Conservation (phyloP, 2,329 filamentous ascomycete genomes). For the Colletotrichum sublineola region DNA sequence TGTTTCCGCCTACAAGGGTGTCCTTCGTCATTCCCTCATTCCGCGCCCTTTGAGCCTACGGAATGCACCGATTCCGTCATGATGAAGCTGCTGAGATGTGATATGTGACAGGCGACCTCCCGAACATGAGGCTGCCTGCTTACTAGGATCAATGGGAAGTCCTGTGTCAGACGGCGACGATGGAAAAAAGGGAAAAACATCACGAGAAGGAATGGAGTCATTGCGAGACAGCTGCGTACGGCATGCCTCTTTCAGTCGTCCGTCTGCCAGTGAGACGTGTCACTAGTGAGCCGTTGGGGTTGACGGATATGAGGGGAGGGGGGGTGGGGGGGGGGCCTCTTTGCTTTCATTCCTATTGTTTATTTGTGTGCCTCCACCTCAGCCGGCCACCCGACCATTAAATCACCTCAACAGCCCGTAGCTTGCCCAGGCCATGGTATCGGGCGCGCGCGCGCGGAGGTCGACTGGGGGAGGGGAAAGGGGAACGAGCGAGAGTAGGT, state of each 20-base stretch:
- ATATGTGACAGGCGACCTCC: constrained; percentile 25
- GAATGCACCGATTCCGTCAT: not conserved
- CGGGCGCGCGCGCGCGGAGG: not conserved
- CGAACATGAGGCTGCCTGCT: not conserved
- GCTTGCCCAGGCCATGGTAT: not conserved
- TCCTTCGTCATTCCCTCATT: not conserved
- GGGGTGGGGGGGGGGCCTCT: too few species aligned
- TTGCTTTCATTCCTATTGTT: not conserved
- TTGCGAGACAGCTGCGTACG: not conserved
- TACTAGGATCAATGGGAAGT: not conserved
- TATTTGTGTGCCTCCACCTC: not conserved
- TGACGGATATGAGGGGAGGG: not conserved
- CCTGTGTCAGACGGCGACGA: not conserved
- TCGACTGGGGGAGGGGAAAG: not conserved
- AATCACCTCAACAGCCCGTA: not conserved
- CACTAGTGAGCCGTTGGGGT: not conserved
- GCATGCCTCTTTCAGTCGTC: not conserved
- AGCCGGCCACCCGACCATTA: not conserved
- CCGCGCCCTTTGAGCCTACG: not conserved
- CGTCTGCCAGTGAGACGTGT: constrained; percentile 1
- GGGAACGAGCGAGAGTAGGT: constrained; percentile 4
- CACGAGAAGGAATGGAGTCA: not conserved
- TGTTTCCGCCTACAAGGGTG: not conserved
- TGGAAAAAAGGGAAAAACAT: not conserved
- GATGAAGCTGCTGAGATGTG: constrained; percentile 9